Percentiles rank a stretch among this genome's conserved stretches.
These are phyloP conservation scores for Pseudocercospora vitis DNA, from an alignment of 2,329 filamentous ascomycete genomes.

Conservation along the genomic window DNA sequence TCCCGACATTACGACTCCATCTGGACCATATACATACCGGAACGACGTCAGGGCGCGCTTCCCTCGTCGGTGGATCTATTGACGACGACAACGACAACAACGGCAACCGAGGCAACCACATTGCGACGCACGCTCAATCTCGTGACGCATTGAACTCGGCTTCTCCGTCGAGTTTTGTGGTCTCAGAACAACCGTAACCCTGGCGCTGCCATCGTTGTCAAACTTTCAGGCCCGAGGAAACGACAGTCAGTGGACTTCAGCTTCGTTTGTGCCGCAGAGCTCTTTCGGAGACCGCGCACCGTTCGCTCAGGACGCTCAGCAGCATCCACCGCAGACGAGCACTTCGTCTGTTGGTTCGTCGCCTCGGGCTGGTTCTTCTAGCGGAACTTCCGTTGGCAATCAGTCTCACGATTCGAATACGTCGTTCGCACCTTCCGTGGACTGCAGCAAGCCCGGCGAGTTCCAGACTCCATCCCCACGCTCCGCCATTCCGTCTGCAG, in stretches of 20 bases:
- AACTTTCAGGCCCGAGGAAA: slow-evolving; percentile 77
- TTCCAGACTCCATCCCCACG: slow-evolving; percentile 76
- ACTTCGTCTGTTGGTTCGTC: slow-evolving; percentile 72
- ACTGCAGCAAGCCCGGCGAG: slow-evolving; percentile 39
- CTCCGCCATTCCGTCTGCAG: slow-evolving; percentile 49
- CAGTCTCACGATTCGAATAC: slow-evolving; percentile 53
- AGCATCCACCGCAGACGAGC: slow-evolving; percentile 60
- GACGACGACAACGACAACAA: neutral
- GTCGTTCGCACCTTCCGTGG: slow-evolving; percentile 57
- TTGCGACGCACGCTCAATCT: neutral
- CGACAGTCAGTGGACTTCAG: slow-evolving; percentile 69
- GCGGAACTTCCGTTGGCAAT: slow-evolving; percentile 54
- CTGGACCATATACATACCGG: neutral
- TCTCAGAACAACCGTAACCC: slow-evolving; percentile 67
- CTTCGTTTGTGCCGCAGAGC: slow-evolving; percentile 62
- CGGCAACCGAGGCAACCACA: neutral
- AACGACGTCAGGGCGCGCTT: too few relatives aligned
- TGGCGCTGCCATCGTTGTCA: slow-evolving; percentile 88
- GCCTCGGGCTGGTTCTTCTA: slow-evolving; percentile 74
- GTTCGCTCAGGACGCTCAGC: slow-evolving; percentile 24
- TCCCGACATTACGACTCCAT: slow-evolving; percentile 7
- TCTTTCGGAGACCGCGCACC: slow-evolving; percentile 74
- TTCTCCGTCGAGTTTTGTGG: slow-evolving; percentile 20
- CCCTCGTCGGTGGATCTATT: too few relatives aligned
- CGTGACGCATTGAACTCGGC: slow-evolving; percentile 20